phyloP scores from a whole-genome alignment of 805 yeast genomes.

The Metschnikowia anglica region DNA sequence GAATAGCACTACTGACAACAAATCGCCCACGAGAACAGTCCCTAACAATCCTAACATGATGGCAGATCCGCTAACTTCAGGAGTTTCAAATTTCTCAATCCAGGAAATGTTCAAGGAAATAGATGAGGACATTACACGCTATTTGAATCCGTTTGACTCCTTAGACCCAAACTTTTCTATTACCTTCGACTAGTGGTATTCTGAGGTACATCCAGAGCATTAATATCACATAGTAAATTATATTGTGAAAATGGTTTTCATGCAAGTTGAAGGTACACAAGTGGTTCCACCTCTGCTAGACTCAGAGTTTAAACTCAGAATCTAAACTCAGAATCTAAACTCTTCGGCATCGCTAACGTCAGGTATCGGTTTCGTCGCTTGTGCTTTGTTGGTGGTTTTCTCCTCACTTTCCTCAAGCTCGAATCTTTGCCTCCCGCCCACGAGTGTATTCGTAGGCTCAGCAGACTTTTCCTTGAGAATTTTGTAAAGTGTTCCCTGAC shows the following conservation, averaged over 20 bases:
- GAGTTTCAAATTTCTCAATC: constrained; percentile 13
- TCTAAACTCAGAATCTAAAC: constrained; percentile 16
- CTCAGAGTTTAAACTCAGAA: constrained; percentile 17
- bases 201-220: no score
- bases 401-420: constrained; percentile 1
- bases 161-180: constrained; percentile 4
- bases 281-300: neutral
- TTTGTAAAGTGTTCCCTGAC: constrained; percentile 14
- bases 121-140: constrained; percentile 30
- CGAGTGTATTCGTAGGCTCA: constrained; percentile 2
- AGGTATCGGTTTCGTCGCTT: neutral
- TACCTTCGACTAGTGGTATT: neutral
- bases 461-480: constrained; percentile 16
- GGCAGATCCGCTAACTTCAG: neutral
- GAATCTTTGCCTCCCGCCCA: constrained; percentile 8
- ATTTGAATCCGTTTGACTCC: constrained; percentile 29
- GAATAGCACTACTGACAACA: neutral
- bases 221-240: no score
- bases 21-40: neutral
- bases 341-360: neutral
- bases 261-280: no score
- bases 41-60: neutral
- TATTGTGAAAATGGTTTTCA: no score
- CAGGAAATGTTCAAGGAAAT: constrained; percentile 34
- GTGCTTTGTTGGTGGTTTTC: neutral